Evolutionary conservation across 352 stramenopile species (phyloP).

Genomic region (Phytopythium kandeliae): DNA sequence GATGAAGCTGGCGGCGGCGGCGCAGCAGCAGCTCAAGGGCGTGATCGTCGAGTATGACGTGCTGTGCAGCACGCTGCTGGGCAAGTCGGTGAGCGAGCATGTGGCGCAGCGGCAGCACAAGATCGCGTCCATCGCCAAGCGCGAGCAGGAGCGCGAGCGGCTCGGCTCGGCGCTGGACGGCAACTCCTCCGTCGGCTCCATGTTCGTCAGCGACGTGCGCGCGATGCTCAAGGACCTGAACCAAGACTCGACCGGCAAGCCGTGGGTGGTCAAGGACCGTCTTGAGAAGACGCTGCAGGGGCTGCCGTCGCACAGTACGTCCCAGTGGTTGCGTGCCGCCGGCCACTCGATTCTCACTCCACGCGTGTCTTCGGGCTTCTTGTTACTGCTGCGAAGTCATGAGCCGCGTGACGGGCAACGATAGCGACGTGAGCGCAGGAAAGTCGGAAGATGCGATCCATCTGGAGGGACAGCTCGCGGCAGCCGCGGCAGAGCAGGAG

Average conservation of each 20-base stretch:
- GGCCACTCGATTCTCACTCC: no score
- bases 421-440: constrained; percentile 13
- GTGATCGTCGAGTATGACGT: constrained; percentile 77
- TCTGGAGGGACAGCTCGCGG: constrained; percentile 51
- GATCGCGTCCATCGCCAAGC: constrained; percentile 9
- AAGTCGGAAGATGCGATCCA: constrained; percentile 50
- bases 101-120: constrained; percentile 22
- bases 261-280: constrained; percentile 56
- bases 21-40: constrained; percentile 64
- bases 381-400: no score
- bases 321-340: no score
- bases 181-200: constrained; percentile 27
- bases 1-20: constrained; percentile 69
- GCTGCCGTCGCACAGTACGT: constrained; percentile 46
- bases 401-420: constrained; percentile 35
- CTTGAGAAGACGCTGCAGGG: constrained; percentile 59
- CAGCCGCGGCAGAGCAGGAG: constrained; percentile 18
- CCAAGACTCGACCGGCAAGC: constrained; percentile 55
- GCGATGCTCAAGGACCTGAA: constrained; percentile 54
- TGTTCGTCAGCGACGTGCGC: constrained; percentile 63
- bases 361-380: not conserved
- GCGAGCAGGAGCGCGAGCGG: constrained; percentile 15
- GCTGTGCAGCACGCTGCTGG: constrained; percentile 64
- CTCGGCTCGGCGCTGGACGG: constrained; percentile 20
- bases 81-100: constrained; percentile 29